Evolutionary conservation across 257 asterid species (phyloP).

Genomic region (Nicotiana noctiflora): DNA sequence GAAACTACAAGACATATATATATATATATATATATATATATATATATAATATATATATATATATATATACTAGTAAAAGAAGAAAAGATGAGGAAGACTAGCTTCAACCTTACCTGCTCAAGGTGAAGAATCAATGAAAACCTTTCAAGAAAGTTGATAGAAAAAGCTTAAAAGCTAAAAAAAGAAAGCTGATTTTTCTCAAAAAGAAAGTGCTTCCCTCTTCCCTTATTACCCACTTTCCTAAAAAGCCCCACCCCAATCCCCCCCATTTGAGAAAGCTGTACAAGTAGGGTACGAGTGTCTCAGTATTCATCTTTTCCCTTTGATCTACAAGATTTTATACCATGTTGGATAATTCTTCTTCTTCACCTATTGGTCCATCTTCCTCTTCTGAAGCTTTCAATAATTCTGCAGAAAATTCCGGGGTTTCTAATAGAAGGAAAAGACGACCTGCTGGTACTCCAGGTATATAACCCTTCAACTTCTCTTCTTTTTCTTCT

Average conservation of each 20-base stretch:
- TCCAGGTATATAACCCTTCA: conserved; percentile 25
- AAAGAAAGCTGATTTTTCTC: conserved; percentile 27
- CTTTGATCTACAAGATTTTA: neutral
- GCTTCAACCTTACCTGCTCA: conserved; percentile 24
- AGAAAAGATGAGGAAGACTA: neutral
- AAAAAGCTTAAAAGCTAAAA: conserved; percentile 22
- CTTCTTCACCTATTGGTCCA: conserved; percentile 15
- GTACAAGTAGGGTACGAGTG: neutral
- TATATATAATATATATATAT: no score
- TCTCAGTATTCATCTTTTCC: neutral
- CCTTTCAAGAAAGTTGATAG: conserved; percentile 26
- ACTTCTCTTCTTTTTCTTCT: no score
- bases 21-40: no score
- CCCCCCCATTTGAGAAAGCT: neutral
- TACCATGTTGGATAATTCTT: conserved; percentile 22
- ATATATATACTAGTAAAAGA: neutral
- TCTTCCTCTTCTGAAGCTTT: conserved; percentile 26
- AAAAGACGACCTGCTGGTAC: conserved; percentile 36
- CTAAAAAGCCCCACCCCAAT: neutral
- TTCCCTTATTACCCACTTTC: neutral
- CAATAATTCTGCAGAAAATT: conserved; percentile 14
- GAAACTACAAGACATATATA: no score
- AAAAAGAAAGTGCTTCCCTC: conserved; percentile 23
- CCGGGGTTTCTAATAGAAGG: conserved; percentile 9
- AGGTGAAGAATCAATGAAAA: conserved; percentile 26